Evolutionary conservation across 306 rosid species (phyloP).

Genomic region (Potentilla sterilis): DNA sequence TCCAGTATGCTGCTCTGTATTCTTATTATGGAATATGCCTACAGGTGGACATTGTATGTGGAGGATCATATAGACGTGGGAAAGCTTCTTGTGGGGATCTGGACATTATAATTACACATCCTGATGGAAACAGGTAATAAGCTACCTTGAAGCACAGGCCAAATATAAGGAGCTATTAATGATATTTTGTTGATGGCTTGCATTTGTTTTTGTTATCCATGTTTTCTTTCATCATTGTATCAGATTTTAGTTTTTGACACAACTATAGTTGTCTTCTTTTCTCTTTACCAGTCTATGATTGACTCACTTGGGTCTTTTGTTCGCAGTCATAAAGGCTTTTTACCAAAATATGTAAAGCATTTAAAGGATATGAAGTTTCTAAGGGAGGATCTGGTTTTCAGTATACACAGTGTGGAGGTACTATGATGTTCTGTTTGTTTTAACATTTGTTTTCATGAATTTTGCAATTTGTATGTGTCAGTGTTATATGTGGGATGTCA

Average conservation of each 20-base stretch:
- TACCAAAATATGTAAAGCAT: conserved; percentile 59
- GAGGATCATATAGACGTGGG: conserved; percentile 93
- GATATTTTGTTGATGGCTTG: neutral
- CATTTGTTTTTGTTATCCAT: neutral
- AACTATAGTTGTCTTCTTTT: conserved; percentile 2
- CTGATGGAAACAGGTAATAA: conserved; percentile 77
- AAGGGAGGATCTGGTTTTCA: conserved; percentile 85
- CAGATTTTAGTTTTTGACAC: neutral
- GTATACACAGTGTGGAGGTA: conserved; percentile 92
- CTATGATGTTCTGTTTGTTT: conserved; percentile 17
- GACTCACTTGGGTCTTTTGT: conserved; percentile 28
- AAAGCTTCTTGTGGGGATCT: conserved; percentile 93
- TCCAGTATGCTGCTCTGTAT: conserved; percentile 11
- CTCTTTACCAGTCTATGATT: conserved; percentile 16
- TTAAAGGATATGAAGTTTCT: conserved; percentile 80
- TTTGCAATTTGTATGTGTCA: neutral
- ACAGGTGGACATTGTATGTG: conserved; percentile 73
- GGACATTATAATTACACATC: conserved; percentile 85
- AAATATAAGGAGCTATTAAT: neutral
- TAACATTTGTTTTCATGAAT: conserved; percentile 11
- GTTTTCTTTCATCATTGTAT: conserved; percentile 1
- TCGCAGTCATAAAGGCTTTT: conserved; percentile 83
- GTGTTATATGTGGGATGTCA: neutral
- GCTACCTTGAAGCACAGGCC: neutral
- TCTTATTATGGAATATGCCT: conserved; percentile 10